Evolutionary conservation across 1,284 basidiomycete genomes (phyloP).

Genomic region (Crucibulum parvulum): DNA sequence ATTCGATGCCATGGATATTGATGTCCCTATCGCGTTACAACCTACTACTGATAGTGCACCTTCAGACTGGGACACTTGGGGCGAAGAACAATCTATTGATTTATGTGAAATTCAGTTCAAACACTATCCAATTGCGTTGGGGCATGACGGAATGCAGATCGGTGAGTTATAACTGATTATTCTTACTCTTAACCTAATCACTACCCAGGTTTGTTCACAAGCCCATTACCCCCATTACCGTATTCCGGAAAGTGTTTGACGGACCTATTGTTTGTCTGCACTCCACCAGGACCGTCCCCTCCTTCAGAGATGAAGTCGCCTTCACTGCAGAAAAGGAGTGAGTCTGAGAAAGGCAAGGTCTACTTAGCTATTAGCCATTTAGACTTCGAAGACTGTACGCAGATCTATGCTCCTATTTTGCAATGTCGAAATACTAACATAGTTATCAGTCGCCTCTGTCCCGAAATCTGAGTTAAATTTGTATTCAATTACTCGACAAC

Average conservation of each 20-base stretch:
- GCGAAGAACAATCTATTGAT: conserved; percentile 67
- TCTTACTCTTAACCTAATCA: conserved; percentile 1
- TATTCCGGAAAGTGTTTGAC: conserved; percentile 44
- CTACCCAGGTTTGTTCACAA: conserved; percentile 43
- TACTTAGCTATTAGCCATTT: conserved; percentile 61
- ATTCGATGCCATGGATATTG: conserved; percentile 53
- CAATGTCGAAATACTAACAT: conserved; percentile 8
- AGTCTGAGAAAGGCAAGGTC: conserved; percentile 37
- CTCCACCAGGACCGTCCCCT: conserved; percentile 28
- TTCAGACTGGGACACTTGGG: conserved; percentile 65
- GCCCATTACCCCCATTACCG: conserved; percentile 51
- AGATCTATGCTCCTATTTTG: not conserved
- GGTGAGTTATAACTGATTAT: conserved; percentile 36
- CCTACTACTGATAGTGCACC: conserved; percentile 34
- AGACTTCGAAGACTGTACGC: conserved; percentile 68
- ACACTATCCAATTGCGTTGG: no score
- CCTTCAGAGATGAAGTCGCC: conserved; percentile 16
- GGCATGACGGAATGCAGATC: conserved; percentile 48
- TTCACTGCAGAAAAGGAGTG: conserved; percentile 22
- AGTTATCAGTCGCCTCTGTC: conserved; percentile 46
- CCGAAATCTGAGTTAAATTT: conserved; percentile 55
- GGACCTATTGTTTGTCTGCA: conserved; percentile 53
- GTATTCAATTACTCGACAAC: conserved; percentile 42
- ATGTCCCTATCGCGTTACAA: conserved; percentile 46
- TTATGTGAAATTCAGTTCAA: conserved; percentile 64